Evolutionary conservation across 2,329 filamentous ascomycete genomes (phyloP).

Genomic region (Penicillium concentricum): DNA sequence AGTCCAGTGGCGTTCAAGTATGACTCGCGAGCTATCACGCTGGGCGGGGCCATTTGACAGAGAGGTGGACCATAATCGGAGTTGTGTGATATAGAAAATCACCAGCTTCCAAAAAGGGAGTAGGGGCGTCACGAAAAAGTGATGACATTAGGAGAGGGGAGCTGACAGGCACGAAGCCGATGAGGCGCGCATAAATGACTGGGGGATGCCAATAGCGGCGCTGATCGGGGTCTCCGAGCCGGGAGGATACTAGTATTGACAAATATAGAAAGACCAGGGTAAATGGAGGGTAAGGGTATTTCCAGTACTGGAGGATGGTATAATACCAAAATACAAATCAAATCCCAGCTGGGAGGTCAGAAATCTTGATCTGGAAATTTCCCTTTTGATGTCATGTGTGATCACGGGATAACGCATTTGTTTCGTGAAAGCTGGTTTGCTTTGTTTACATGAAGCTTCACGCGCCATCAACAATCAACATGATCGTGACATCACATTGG

Average conservation of each 20-base stretch:
- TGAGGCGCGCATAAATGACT: constrained; percentile 11
- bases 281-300: constrained; percentile 19
- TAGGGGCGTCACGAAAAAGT: constrained; percentile 4
- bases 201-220: constrained; percentile 24
- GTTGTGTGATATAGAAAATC: constrained; percentile 2
- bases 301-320: constrained; percentile 11
- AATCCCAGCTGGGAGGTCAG: not conserved
- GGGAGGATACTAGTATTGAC: constrained; percentile 14
- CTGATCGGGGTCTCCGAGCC: constrained; percentile 20
- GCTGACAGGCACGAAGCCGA: constrained; percentile 24
- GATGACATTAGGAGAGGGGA: constrained; percentile 1
- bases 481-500: constrained; percentile 22
- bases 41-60: not conserved
- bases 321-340: constrained; percentile 2
- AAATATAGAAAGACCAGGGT: constrained; percentile 11
- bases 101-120: constrained; percentile 1
- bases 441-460: constrained; percentile 22
- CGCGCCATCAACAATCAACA: constrained; percentile 5
- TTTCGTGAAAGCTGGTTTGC: constrained; percentile 17
- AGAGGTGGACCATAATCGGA: not conserved
- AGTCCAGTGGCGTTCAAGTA: not conserved
- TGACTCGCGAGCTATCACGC: not conserved
- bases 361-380: constrained; percentile 1
- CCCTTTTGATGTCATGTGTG: constrained; percentile 17
- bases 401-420: constrained; percentile 28